A percentile compares a stretch with the other conserved stretches of the same genome.
phyloP scores from a whole-genome alignment of 2,329 filamentous ascomycete genomes.

The Didymella exigua region DNA sequence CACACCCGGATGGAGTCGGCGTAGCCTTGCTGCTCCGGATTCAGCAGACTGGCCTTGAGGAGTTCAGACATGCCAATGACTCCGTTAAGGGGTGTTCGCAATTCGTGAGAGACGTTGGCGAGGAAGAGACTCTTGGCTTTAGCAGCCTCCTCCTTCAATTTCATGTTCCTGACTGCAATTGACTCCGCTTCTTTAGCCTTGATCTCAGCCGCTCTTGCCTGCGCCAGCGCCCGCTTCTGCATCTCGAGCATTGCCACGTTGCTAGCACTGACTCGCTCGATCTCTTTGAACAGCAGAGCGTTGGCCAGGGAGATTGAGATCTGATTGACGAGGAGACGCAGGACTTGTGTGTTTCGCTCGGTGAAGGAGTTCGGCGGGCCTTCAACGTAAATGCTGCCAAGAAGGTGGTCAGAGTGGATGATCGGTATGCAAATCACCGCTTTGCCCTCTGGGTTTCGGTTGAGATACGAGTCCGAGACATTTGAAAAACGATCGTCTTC shows the following conservation, averaged over 20 bases:
- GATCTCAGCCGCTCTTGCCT: constrained; percentile 73
- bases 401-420: constrained; percentile 71
- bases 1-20: constrained; percentile 70
- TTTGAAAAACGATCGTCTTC: constrained; percentile 80
- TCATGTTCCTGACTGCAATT: constrained; percentile 77
- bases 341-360: constrained; percentile 63
- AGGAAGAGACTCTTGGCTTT: constrained; percentile 82
- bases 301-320: constrained; percentile 71
- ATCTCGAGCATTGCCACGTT: constrained; percentile 79
- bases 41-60: constrained; percentile 62
- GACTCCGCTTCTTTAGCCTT: constrained; percentile 79
- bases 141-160: constrained; percentile 80
- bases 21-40: constrained; percentile 65
- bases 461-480: constrained; percentile 71
- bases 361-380: constrained; percentile 79
- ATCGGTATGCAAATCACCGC: constrained; percentile 83
- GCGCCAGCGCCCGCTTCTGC: constrained; percentile 73
- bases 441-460: constrained; percentile 71
- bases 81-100: constrained; percentile 62
- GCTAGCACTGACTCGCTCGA: constrained; percentile 78
- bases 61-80: constrained; percentile 66
- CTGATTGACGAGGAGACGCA: constrained; percentile 75
- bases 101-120: constrained; percentile 62
- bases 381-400: constrained; percentile 78
- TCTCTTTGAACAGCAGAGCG: constrained; percentile 67